Evolutionary conservation across 768 basidiomycete genomes (phyloP).

Genomic region (Scleroderma citrinum): DNA sequence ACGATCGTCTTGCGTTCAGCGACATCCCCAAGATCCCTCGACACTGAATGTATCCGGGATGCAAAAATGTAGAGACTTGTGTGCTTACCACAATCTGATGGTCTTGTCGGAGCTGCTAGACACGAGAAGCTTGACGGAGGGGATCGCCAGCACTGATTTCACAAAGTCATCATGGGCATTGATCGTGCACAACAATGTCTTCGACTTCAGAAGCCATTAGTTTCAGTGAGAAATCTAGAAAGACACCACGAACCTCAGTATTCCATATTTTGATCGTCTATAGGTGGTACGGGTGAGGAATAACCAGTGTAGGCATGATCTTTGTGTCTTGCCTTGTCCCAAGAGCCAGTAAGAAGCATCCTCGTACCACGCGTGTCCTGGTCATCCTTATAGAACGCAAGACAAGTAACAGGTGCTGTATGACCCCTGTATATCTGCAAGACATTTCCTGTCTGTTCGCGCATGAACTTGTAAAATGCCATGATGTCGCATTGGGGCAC

Average conservation of each 20-base stretch:
- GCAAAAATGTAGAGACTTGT: background rate
- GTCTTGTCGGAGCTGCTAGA: slow-evolving; percentile 90
- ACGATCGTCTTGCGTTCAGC: slow-evolving; percentile 36
- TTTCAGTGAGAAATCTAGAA: background rate
- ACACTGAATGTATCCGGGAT: background rate
- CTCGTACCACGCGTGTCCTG: slow-evolving; percentile 36
- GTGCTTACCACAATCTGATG: slow-evolving; percentile 74
- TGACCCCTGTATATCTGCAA: slow-evolving; percentile 77
- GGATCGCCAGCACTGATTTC: slow-evolving; percentile 73
- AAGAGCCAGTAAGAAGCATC: slow-evolving; percentile 83
- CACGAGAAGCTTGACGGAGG: slow-evolving; percentile 58
- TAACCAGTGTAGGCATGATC: background rate
- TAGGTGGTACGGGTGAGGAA: slow-evolving; percentile 7
- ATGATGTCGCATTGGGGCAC: background rate
- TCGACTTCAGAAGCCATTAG: slow-evolving; percentile 46
- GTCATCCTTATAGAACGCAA: slow-evolving; percentile 57
- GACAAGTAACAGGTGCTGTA: slow-evolving; percentile 79
- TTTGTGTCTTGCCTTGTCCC: slow-evolving; percentile 66
- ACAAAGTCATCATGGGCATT: slow-evolving; percentile 87
- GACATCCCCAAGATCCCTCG: slow-evolving; percentile 60
- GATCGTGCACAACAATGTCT: slow-evolving; percentile 61
- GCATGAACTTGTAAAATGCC: slow-evolving; percentile 1
- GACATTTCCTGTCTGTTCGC: slow-evolving; percentile 69
- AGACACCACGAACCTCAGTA: slow-evolving; percentile 44
- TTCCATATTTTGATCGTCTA: slow-evolving; percentile 90